These are phyloP conservation scores for Tephrocybe rancida DNA, from an alignment of 768 basidiomycete genomes.

Conservation along the genomic window DNA sequence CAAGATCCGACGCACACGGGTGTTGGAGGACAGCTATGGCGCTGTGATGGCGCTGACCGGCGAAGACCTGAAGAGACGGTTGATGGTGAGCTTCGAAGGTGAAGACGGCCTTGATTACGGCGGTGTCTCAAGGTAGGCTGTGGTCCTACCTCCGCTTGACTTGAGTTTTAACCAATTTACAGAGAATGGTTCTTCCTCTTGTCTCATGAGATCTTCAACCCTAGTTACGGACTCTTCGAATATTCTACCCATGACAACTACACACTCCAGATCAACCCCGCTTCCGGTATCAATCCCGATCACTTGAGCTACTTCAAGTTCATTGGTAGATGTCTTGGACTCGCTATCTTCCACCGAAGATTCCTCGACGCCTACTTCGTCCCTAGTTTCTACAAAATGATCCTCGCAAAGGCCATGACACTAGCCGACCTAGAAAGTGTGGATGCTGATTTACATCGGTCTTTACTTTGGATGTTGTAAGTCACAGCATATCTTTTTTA, in stretches of 20 bases:
- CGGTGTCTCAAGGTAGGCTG: conserved; percentile 66
- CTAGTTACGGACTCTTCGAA: conserved; percentile 80
- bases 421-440: conserved; percentile 70
- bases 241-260: conserved; percentile 83
- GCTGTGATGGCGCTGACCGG: conserved; percentile 82
- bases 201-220: conserved; percentile 83
- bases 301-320: conserved; percentile 84
- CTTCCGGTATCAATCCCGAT: conserved; percentile 75
- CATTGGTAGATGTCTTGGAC: conserved; percentile 72
- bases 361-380: conserved; percentile 85
- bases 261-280: conserved; percentile 79
- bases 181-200: conserved; percentile 90
- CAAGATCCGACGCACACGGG: conserved; percentile 76
- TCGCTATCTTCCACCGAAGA: conserved; percentile 77
- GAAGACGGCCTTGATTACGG: conserved; percentile 83
- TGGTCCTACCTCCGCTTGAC: background rate
- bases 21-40: conserved; percentile 86
- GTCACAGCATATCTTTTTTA: conserved; percentile 25
- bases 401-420: conserved; percentile 60
- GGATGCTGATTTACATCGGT: conserved; percentile 68
- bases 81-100: conserved; percentile 78
- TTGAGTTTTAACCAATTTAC: conserved; percentile 10
- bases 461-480: conserved; percentile 76
- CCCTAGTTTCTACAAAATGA: conserved; percentile 80
- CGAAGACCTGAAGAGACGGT: conserved; percentile 66